Percentiles rank a stretch among this genome's conserved stretches.
Conservation (phyloP, 768 basidiomycete species). For the Russula brevipes region DNA sequence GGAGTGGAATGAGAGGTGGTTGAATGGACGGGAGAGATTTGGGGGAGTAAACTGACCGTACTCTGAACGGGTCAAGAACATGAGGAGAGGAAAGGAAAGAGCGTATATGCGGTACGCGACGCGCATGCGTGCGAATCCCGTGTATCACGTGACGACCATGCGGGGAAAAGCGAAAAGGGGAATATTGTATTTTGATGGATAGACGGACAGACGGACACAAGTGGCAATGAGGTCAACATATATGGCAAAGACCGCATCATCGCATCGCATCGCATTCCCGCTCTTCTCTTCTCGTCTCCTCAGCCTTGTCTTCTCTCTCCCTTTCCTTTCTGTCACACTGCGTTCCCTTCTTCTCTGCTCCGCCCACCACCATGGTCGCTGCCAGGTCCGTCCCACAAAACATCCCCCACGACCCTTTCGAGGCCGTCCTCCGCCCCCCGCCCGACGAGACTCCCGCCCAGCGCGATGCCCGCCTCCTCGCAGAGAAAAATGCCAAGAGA, state of each 20-base stretch:
- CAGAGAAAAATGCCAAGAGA: conserved; percentile 66
- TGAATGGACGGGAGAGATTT: neutral
- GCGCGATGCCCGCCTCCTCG: conserved; percentile 57
- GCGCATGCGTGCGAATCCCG: conserved; percentile 17
- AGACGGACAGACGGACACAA: too few relatives aligned
- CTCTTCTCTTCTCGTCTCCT: too few relatives aligned
- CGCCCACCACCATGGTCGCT: conserved; percentile 16
- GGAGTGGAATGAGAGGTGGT: neutral
- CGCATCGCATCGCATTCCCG: too few relatives aligned
- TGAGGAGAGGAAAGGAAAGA: conserved; percentile 31
- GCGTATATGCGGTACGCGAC: conserved; percentile 1
- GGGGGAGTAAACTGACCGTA: conserved; percentile 51
- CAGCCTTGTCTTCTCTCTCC: too few relatives aligned
- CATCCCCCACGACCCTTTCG: conserved; percentile 60
- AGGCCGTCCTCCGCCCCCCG: conserved; percentile 63
- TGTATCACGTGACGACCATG: conserved; percentile 5
- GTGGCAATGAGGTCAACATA: too few relatives aligned
- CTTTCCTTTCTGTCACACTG: too few relatives aligned
- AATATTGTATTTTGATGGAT: too few relatives aligned
- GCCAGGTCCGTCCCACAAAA: conserved; percentile 15
- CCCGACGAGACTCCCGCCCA: conserved; percentile 64
- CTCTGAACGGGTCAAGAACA: conserved; percentile 95
- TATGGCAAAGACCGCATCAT: too few relatives aligned
- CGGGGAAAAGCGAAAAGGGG: neutral
- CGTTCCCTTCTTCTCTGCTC: neutral